phyloP scores from a whole-genome alignment of 768 basidiomycete genomes.

The Mrakia gelida region DNA sequence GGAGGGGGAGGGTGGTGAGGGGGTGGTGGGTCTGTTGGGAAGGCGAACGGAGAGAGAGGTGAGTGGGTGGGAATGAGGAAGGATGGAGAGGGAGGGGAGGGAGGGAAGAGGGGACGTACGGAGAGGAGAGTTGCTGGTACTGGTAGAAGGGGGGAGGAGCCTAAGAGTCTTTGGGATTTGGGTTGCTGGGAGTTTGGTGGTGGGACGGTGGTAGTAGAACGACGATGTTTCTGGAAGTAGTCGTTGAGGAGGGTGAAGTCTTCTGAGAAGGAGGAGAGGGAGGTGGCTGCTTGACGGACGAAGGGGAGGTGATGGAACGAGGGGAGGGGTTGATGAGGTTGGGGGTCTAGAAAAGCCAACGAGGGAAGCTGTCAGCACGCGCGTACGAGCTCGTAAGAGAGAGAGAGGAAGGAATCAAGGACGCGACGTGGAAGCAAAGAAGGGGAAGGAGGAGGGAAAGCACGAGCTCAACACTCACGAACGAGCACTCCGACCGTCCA shows the following conservation, averaged over 20 bases:
- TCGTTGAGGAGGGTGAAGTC: not conserved
- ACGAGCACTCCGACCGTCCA: slow-evolving; percentile 6
- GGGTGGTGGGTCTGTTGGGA: not conserved
- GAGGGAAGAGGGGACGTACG: not conserved
- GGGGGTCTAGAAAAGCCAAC: not conserved
- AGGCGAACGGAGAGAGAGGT: not conserved
- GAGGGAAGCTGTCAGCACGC: not conserved
- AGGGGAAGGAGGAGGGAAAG: not conserved
- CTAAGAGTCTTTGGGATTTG: not conserved
- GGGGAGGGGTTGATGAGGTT: not conserved
- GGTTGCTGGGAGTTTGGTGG: not conserved
- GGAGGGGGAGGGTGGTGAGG: not conserved
- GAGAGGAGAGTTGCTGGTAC: not conserved
- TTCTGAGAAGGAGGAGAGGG: not conserved
- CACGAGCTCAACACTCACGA: not conserved
- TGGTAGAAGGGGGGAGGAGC: not conserved
- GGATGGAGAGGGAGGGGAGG: too few species aligned
- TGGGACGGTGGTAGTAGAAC: not conserved
- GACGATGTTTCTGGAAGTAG: not conserved
- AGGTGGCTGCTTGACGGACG: not conserved
- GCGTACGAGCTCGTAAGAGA: not conserved
- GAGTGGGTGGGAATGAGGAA: not conserved
- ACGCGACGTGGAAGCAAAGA: not conserved
- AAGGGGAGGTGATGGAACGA: slow-evolving; percentile 16
- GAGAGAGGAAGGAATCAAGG: not conserved